Evolutionary conservation across 2,329 filamentous ascomycete species (phyloP).

Genomic region (Diaporthe batatas): DNA sequence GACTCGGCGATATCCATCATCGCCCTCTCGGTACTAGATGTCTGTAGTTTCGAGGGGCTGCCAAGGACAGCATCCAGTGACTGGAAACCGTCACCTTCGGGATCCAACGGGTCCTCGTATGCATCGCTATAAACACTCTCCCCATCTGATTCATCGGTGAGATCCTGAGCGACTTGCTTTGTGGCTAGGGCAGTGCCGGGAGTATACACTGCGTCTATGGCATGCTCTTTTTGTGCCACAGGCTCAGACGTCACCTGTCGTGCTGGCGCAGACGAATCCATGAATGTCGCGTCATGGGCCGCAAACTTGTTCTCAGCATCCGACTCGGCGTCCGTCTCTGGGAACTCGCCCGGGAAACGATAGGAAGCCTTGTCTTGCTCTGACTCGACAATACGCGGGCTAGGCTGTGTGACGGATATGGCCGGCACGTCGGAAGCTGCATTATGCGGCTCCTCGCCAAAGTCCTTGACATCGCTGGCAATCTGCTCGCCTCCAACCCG

Average conservation of each 20-base stretch:
- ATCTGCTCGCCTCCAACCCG: neutral
- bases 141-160: slow-evolving; percentile 57
- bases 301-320: slow-evolving; percentile 19
- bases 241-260: slow-evolving; percentile 45
- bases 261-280: slow-evolving; percentile 24
- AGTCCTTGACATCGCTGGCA: slow-evolving; percentile 43
- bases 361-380: slow-evolving; percentile 49
- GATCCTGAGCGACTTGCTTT: slow-evolving; percentile 53
- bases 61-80: slow-evolving; percentile 81
- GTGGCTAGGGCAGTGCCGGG: slow-evolving; percentile 45
- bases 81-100: slow-evolving; percentile 75
- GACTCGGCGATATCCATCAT: slow-evolving; percentile 6
- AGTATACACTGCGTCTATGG: slow-evolving; percentile 41
- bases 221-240: slow-evolving; percentile 43
- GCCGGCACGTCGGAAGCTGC: slow-evolving; percentile 52
- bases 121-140: slow-evolving; percentile 81
- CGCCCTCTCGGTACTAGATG: slow-evolving; percentile 14
- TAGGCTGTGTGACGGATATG: slow-evolving; percentile 62
- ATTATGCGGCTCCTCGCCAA: slow-evolving; percentile 8
- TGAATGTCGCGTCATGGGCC: neutral
- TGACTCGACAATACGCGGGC: slow-evolving; percentile 50
- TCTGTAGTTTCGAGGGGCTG: slow-evolving; percentile 59
- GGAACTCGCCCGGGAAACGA: slow-evolving; percentile 72
- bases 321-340: slow-evolving; percentile 54
- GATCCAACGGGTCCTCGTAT: slow-evolving; percentile 77